Percentiles rank a stretch among this genome's conserved stretches.
These are phyloP conservation scores for Apophysomyces elegans DNA, from an alignment of 371 early-diverging fungal species.

Conservation along the genomic window DNA sequence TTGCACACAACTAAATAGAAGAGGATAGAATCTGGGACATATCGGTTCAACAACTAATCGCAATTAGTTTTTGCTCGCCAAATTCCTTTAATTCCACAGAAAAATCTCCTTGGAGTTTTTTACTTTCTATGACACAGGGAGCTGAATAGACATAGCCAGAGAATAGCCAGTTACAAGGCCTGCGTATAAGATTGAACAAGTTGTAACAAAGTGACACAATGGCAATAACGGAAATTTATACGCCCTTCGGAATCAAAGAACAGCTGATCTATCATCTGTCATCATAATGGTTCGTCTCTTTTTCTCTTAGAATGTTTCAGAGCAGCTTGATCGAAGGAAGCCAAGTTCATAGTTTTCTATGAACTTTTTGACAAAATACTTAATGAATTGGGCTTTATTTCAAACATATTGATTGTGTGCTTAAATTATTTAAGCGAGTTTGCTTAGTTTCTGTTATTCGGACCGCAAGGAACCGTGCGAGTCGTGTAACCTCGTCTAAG, in stretches of 20 bases:
- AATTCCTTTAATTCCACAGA: too few relatives aligned
- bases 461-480: constrained; percentile 4
- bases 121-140: not conserved
- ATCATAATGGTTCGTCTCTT: not conserved
- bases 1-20: constrained; percentile 1
- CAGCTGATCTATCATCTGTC: constrained; percentile 2
- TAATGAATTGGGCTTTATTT: not conserved
- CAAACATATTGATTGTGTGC: not conserved
- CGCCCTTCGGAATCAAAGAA: not conserved
- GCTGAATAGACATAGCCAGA: not conserved
- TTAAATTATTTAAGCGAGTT: not conserved
- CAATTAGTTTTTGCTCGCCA: not conserved
- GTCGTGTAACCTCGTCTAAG: not conserved
- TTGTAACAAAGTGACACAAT: not conserved
- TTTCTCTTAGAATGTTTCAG: not conserved
- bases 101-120: not conserved
- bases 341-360: not conserved
- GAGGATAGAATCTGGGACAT: not conserved
- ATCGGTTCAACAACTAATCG: not conserved
- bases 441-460: not conserved
- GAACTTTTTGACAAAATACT: not conserved
- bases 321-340: not conserved
- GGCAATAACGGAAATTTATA: not conserved
- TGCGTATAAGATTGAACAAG: not conserved
- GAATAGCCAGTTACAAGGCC: not conserved